Evolutionary conservation across 179 eudicot species (phyloP).

Genomic region (Sideroxylon spinosum): DNA sequence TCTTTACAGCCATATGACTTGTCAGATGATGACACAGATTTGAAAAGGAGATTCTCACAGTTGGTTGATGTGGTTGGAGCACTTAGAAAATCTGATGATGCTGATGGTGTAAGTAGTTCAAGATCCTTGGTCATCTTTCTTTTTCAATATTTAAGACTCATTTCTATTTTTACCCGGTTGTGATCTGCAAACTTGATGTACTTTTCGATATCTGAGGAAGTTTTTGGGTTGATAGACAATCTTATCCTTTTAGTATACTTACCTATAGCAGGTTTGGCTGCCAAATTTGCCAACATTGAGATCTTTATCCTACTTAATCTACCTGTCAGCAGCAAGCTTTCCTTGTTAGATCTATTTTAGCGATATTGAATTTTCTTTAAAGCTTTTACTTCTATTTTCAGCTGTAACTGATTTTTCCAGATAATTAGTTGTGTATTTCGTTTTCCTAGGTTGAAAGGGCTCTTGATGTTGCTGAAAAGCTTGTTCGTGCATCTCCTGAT

Average conservation of each 20-base stretch:
- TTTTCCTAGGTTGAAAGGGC: slow-evolving; percentile 75
- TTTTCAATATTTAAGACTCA: background rate
- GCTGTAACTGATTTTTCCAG: background rate
- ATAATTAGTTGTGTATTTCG: background rate
- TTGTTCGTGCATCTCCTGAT: slow-evolving; percentile 88
- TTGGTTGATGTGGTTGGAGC: slow-evolving; percentile 87
- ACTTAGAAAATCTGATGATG: slow-evolving; percentile 81
- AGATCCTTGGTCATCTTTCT: background rate
- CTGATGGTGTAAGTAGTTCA: slow-evolving; percentile 68
- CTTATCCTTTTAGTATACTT: background rate
- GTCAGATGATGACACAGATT: slow-evolving; percentile 79
- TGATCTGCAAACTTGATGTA: background rate
- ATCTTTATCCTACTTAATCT: background rate
- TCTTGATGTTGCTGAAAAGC: slow-evolving; percentile 85
- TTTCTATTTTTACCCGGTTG: background rate
- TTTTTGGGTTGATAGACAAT: background rate
- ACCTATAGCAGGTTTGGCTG: slow-evolving; percentile 2
- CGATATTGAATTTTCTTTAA: background rate
- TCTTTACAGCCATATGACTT: slow-evolving; percentile 95
- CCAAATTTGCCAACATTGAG: background rate
- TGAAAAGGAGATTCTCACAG: slow-evolving; percentile 69
- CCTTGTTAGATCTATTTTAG: background rate
- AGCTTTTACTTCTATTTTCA: background rate
- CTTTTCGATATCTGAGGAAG: background rate
- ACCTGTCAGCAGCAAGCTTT: slow-evolving; percentile 8